Evolutionary conservation across 306 rosid genomes (phyloP).

Genomic region (Senna tora): DNA sequence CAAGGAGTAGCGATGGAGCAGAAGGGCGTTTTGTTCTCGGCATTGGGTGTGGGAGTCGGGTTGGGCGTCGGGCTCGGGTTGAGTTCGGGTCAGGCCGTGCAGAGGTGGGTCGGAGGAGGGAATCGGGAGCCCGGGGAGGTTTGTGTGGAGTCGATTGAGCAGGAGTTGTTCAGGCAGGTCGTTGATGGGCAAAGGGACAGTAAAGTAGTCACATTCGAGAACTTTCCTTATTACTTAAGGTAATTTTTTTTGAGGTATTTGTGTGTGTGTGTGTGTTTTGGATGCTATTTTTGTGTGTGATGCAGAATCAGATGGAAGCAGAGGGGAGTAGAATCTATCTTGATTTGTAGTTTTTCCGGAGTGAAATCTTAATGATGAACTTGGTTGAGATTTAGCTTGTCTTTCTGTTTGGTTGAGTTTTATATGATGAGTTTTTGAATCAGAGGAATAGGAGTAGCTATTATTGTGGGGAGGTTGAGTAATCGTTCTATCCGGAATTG

Average conservation of each 20-base stretch:
- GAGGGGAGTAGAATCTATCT: no score
- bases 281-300: background rate
- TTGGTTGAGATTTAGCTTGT: no score
- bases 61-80: slow-evolving; percentile 74
- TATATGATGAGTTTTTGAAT: no score
- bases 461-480: no score
- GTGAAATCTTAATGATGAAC: no score
- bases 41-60: slow-evolving; percentile 81
- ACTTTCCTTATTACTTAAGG: slow-evolving; percentile 83
- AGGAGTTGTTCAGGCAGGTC: slow-evolving; percentile 59
- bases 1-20: slow-evolving; percentile 57
- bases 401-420: no score
- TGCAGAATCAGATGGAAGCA: slow-evolving; percentile 2
- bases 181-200: slow-evolving; percentile 60
- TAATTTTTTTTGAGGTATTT: slow-evolving; percentile 31
- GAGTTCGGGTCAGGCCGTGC: slow-evolving; percentile 67
- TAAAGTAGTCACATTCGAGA: slow-evolving; percentile 59
- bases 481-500: no score
- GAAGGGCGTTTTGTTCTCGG: slow-evolving; percentile 70
- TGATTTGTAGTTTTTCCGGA: no score
- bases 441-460: no score
- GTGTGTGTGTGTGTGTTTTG: background rate
- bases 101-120: slow-evolving; percentile 67
- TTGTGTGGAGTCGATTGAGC: slow-evolving; percentile 60
- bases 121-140: slow-evolving; percentile 46